Conservation (phyloP, 2,329 filamentous ascomycete genomes). For the Aureobasidium namibiae region DNA sequence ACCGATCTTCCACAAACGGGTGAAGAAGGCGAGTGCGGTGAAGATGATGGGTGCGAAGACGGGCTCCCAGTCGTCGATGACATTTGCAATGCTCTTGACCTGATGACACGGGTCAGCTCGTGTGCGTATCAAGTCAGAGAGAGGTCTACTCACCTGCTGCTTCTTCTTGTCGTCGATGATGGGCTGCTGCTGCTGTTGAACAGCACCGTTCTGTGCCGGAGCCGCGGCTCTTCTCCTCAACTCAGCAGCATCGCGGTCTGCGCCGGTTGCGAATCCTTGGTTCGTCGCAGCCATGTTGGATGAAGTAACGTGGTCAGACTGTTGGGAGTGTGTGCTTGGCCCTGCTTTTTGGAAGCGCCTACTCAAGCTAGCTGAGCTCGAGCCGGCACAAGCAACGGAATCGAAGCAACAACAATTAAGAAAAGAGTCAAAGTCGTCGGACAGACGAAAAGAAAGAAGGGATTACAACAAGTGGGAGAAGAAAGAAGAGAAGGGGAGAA, state of each 20-base stretch:
- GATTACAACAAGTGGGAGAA: slow-evolving; percentile 3
- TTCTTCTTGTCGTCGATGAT: slow-evolving; percentile 10
- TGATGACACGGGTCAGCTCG: slow-evolving; percentile 14
- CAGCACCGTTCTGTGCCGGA: slow-evolving; percentile 5
- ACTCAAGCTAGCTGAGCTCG: slow-evolving; percentile 4
- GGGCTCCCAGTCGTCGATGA: slow-evolving; percentile 55
- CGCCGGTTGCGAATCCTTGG: slow-evolving; percentile 5
- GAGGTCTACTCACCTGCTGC: slow-evolving; percentile 1
- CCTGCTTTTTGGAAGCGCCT: slow-evolving; percentile 4
- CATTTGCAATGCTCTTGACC: slow-evolving; percentile 50
- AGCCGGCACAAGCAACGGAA: neutral
- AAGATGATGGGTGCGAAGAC: slow-evolving; percentile 57
- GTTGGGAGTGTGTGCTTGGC: neutral
- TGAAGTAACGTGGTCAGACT: neutral
- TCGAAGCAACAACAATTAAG: slow-evolving; percentile 2
- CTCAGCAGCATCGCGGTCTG: slow-evolving; percentile 2
- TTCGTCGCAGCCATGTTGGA: slow-evolving; percentile 9
- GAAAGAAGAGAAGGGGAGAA: slow-evolving; percentile 4
- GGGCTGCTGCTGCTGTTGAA: slow-evolving; percentile 8
- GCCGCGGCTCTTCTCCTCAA: slow-evolving; percentile 6
- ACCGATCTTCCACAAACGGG: slow-evolving; percentile 59
- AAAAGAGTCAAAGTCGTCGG: neutral
- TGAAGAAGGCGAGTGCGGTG: slow-evolving; percentile 56
- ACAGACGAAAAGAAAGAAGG: slow-evolving; percentile 6
- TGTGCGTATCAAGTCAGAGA: neutral